These are phyloP conservation scores for Saitozyma podzolica DNA, from an alignment of 768 basidiomycete genomes.

Conservation along the genomic window DNA sequence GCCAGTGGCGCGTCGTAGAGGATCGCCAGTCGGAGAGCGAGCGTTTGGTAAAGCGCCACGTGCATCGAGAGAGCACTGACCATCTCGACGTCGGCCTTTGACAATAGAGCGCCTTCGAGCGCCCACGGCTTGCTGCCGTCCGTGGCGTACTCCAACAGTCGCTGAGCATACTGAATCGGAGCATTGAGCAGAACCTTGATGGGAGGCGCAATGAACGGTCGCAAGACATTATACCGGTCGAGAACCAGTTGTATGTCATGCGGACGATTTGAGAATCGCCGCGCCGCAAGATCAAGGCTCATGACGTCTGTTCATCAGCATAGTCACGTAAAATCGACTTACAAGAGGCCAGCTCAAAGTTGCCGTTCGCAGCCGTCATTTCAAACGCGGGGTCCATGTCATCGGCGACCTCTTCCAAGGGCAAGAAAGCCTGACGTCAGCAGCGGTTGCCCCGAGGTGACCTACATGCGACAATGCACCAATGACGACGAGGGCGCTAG, in stretches of 20 bases:
- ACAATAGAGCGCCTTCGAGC: conserved; percentile 8
- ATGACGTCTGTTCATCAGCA: conserved; percentile 13
- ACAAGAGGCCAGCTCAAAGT: conserved; percentile 25
- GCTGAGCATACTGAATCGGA: conserved; percentile 3
- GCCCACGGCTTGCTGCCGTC: conserved; percentile 6
- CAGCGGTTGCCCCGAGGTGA: neutral
- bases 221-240: conserved; percentile 7
- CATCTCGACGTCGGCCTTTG: neutral
- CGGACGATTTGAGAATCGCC: conserved; percentile 10
- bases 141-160: too few relatives aligned
- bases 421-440: conserved; percentile 19
- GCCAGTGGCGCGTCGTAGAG: conserved; percentile 28
- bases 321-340: neutral
- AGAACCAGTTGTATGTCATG: conserved; percentile 1
- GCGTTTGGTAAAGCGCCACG: conserved; percentile 4
- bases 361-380: conserved; percentile 5
- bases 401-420: conserved; percentile 7
- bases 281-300: conserved; percentile 15
- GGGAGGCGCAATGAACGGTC: conserved; percentile 1
- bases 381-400: conserved; percentile 14
- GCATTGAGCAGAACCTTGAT: conserved; percentile 10
- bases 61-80: conserved; percentile 9
- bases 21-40: conserved; percentile 20
- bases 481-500: conserved; percentile 5
- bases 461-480: conserved; percentile 13